Base-by-base conservation (phyloP, 257 asterid species). In the Thymus quinquecostatus region DNA sequence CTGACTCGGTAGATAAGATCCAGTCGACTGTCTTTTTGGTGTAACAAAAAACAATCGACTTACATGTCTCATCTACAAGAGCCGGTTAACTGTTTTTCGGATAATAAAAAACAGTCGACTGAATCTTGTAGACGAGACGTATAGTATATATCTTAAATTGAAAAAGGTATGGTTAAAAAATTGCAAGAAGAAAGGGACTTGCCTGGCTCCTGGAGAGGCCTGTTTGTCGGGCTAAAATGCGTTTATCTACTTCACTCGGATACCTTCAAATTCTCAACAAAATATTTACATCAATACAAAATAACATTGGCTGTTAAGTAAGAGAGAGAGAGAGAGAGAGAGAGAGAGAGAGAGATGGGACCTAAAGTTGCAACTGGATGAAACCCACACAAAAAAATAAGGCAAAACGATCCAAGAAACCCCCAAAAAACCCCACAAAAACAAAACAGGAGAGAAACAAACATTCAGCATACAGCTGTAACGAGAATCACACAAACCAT, bases 191-290 rank as follows among this genome's bases (percentile, higher is more conserved):
- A 83, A 79, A 79, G 49, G 36, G 87, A 88, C 90, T 54, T 77
- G 87, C 98, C 96, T 93, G 98, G 82, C 97, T 89, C 86, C 97
- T 91, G 12, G 98, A 93, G 66, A 93, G 97, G 34, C 98, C 97
- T 10, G 98, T 93, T 86, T 91, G 97, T 79, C 97, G 94, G 74
- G 97, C 90, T 78, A 93, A 86, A 73, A 93, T 85, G 79, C 92
- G 98, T 72, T 93, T 93, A 86, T 93, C 98, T 4, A 91, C 96
- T 82, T 89, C 97, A 78, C 97, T 91, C 44, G 98, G 98, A 72
- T 93, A 93, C 93, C 98, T 93, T 91, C 82, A 75, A 64, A 12
- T 47, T 47, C 1, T 12, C 54, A 48, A 48, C 12, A 7, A 10
- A 11, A 48, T 48, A 48, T 48, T 12, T 49, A 48, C 3, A 48